Percentiles rank a stretch among this genome's conserved stretches.
Evolutionary conservation across 1,284 basidiomycete genomes (phyloP).

Genomic region (Leccinum pallidistipes): DNA sequence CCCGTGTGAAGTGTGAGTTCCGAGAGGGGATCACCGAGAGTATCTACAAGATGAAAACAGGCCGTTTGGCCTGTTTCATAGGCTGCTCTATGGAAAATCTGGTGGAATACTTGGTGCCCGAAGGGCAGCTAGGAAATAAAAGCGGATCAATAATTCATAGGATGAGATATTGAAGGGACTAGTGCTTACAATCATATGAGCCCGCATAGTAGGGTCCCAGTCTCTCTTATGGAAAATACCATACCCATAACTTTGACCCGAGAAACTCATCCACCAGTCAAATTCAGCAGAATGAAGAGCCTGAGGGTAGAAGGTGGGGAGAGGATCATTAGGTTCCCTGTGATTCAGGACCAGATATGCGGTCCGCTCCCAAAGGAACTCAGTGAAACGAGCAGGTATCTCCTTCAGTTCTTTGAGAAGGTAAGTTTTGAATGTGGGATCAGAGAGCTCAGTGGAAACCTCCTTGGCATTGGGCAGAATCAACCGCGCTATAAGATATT

Average conservation of each 20-base stretch:
- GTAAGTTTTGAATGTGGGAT: neutral
- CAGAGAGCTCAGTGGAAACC: neutral
- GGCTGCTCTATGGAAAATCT: neutral
- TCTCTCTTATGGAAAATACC: neutral
- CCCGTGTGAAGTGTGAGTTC: neutral
- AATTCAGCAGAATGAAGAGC: neutral
- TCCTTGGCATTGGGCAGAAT: neutral
- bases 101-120: neutral
- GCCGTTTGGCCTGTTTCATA: neutral
- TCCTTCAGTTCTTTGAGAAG: neutral
- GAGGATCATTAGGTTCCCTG: neutral
- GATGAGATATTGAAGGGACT: neutral
- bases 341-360: neutral
- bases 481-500: neutral
- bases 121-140: neutral
- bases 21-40: neutral
- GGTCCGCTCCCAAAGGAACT: neutral
- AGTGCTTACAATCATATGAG: neutral
- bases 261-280: neutral
- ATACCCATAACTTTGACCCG: neutral
- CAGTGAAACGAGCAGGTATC: neutral
- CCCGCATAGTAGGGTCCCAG: neutral
- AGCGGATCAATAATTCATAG: neutral
- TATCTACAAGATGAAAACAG: neutral
- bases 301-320: neutral